Percentiles rank a stretch among this genome's conserved stretches.
phyloP scores from a whole-genome alignment of 179 eudicot species.

The Gypsophila paniculata region DNA sequence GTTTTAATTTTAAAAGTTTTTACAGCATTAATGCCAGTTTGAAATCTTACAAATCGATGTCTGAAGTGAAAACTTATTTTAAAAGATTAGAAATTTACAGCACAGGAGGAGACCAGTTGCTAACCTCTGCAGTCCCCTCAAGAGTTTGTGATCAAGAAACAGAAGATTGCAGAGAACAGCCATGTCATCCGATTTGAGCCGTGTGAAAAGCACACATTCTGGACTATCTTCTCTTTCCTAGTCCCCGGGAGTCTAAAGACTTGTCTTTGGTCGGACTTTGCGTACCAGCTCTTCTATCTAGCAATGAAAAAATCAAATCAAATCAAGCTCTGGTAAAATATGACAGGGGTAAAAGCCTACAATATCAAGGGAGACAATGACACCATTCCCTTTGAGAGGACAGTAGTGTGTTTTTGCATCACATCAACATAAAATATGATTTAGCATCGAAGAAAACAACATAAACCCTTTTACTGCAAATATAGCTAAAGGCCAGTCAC shows the following conservation, averaged over 20 bases:
- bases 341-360: background rate
- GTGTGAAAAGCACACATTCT: background rate
- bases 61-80: background rate
- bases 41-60: background rate
- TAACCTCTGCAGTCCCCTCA: slow-evolving; percentile 9
- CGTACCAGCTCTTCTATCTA: slow-evolving; percentile 18
- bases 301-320: slow-evolving; percentile 14
- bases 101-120: slow-evolving; percentile 13
- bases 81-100: too few relatives aligned
- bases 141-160: background rate
- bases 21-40: background rate
- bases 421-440: slow-evolving; percentile 1
- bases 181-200: slow-evolving; percentile 6
- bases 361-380: background rate
- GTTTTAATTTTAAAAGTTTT: background rate
- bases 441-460: background rate
- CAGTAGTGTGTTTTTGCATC: background rate
- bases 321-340: slow-evolving; percentile 10
- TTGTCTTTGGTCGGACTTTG: slow-evolving; percentile 19
- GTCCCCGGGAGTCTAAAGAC: slow-evolving; percentile 18
- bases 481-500: background rate
- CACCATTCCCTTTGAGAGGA: background rate
- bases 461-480: background rate
- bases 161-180: background rate
- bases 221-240: slow-evolving; percentile 22